These are phyloP conservation scores for Blastobotrys aristatus DNA, from an alignment of 1,139 yeast genomes.

Conservation along the genomic window DNA sequence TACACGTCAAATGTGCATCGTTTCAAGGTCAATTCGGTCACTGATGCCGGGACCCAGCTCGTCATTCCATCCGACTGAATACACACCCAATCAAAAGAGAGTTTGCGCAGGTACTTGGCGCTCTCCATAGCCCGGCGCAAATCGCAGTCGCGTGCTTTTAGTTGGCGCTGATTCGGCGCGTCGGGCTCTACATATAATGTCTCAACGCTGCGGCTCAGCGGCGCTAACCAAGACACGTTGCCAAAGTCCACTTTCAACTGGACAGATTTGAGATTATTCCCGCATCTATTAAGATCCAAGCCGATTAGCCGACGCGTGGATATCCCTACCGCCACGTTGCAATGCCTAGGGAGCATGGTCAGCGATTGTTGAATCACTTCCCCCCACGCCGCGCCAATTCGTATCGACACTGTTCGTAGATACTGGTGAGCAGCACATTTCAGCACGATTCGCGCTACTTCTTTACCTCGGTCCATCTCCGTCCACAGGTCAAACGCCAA, in stretches of 20 bases:
- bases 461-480: slow-evolving; percentile 6
- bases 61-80: slow-evolving; percentile 8
- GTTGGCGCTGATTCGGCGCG: neutral
- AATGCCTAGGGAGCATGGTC: neutral
- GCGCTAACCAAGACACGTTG: slow-evolving; percentile 10
- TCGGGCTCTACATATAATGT: slow-evolving; percentile 3
- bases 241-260: slow-evolving; percentile 7
- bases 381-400: slow-evolving; percentile 13
- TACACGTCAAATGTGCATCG: slow-evolving; percentile 5
- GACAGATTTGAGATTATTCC: neutral
- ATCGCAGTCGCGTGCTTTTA: slow-evolving; percentile 3
- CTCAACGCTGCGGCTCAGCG: slow-evolving; percentile 6
- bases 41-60: slow-evolving; percentile 11
- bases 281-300: slow-evolving; percentile 7
- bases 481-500: slow-evolving; percentile 6
- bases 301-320: slow-evolving; percentile 4
- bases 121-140: slow-evolving; percentile 1
- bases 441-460: neutral
- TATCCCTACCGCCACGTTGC: slow-evolving; percentile 5
- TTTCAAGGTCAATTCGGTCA: slow-evolving; percentile 7
- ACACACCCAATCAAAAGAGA: slow-evolving; percentile 7
- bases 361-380: slow-evolving; percentile 7
- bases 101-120: slow-evolving; percentile 9
- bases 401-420: slow-evolving; percentile 1
- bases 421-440: neutral